Evolutionary conservation across 75 land plant genomes (phyloP).

Genomic region (Pseudotsuga menziesii): DNA sequence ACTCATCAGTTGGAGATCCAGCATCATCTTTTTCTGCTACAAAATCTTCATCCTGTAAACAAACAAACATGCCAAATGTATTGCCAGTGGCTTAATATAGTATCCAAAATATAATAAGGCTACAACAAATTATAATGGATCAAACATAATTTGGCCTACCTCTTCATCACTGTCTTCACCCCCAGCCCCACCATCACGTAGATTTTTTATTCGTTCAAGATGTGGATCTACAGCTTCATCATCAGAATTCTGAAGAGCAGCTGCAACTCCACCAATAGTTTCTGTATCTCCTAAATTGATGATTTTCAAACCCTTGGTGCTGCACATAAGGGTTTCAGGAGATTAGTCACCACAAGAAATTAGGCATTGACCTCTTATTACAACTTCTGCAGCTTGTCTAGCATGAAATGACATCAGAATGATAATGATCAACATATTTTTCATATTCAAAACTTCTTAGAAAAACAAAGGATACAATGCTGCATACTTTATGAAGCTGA

Average conservation of each 20-base stretch:
- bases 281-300: constrained; percentile 52
- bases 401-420: not conserved
- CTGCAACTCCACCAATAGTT: constrained; percentile 61
- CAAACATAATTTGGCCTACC: constrained; percentile 25
- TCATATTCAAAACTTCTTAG: not conserved
- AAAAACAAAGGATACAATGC: not conserved
- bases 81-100: not conserved
- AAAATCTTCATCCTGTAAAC: constrained; percentile 91
- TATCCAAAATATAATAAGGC: constrained; percentile 2
- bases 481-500: constrained; percentile 67
- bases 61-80: not conserved
- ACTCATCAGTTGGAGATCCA: constrained; percentile 98
- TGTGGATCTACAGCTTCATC: constrained; percentile 86
- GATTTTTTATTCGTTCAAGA: constrained; percentile 64
- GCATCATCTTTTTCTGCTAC: constrained; percentile 94
- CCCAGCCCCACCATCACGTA: constrained; percentile 41
- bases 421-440: not conserved
- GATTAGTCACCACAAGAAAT: not conserved
- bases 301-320: constrained; percentile 78
- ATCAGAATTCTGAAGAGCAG: constrained; percentile 58
- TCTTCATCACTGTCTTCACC: constrained; percentile 90
- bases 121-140: not conserved
- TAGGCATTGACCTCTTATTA: constrained; percentile 9
- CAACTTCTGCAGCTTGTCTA: not conserved
- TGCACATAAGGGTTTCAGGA: constrained; percentile 18